Conservation (phyloP, 2,329 filamentous ascomycete species). For the Aureobasidium vineae region DNA sequence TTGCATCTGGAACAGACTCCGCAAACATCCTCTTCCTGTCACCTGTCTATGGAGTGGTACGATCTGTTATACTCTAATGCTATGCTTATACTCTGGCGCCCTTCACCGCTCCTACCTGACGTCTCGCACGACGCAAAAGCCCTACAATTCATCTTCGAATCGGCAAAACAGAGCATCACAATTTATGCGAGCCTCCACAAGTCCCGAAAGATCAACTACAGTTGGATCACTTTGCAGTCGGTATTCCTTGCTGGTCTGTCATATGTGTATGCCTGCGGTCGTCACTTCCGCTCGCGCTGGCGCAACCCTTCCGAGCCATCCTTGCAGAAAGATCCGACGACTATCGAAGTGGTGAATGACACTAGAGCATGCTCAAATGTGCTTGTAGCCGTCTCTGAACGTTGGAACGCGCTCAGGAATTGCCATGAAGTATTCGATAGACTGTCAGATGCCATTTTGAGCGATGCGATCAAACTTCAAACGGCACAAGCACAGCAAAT, state of each 20-base stretch:
- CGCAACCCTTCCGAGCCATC: slow-evolving; percentile 10
- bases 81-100: slow-evolving; percentile 46
- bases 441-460: slow-evolving; percentile 46
- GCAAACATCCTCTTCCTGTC: slow-evolving; percentile 41
- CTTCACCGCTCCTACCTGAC: slow-evolving; percentile 38
- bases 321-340: slow-evolving; percentile 40
- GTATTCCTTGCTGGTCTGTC: slow-evolving; percentile 51
- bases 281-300: slow-evolving; percentile 40
- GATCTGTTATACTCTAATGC: slow-evolving; percentile 47
- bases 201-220: slow-evolving; percentile 50
- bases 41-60: slow-evolving; percentile 46
- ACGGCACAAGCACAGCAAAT: slow-evolving; percentile 14
- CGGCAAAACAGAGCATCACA: slow-evolving; percentile 43
- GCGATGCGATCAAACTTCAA: slow-evolving; percentile 42
- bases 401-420: slow-evolving; percentile 44
- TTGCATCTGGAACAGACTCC: slow-evolving; percentile 34
- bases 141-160: slow-evolving; percentile 39
- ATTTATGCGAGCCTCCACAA: slow-evolving; percentile 49
- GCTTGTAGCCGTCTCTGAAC: slow-evolving; percentile 46
- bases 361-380: slow-evolving; percentile 48
- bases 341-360: slow-evolving; percentile 47
- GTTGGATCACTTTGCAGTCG: slow-evolving; percentile 52
- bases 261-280: slow-evolving; percentile 46
- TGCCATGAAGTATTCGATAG: slow-evolving; percentile 48
- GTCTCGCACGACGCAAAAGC: slow-evolving; percentile 27